These are phyloP conservation scores for Tricholoma matsutake DNA, from an alignment of 768 basidiomycete genomes.

Conservation along the genomic window DNA sequence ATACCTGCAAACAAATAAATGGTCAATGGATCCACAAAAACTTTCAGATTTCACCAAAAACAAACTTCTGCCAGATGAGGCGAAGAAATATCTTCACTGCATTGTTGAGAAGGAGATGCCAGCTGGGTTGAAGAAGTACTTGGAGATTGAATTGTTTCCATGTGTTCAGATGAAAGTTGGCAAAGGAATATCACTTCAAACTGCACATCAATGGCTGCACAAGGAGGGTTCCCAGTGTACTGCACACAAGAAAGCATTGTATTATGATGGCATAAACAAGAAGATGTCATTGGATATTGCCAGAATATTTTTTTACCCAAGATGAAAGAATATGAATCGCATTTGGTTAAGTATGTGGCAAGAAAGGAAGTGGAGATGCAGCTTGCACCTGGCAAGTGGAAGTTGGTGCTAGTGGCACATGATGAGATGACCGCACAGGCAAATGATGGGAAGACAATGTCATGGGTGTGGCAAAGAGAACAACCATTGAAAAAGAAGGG, in stretches of 20 bases:
- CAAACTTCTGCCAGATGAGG: slow-evolving; percentile 7
- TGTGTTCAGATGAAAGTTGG: slow-evolving; percentile 16
- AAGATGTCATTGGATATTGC: neutral
- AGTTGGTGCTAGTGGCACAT: neutral
- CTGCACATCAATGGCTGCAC: no score
- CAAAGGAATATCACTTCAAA: no score
- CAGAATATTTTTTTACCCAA: slow-evolving; percentile 12
- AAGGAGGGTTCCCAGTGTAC: slow-evolving; percentile 14
- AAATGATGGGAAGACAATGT: neutral
- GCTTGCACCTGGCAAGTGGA: neutral
- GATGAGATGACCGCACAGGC: slow-evolving; percentile 24
- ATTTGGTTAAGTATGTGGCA: neutral
- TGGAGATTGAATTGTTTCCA: neutral
- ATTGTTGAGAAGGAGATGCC: no score
- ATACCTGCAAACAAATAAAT: neutral
- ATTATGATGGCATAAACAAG: slow-evolving; percentile 28
- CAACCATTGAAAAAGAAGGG: neutral
- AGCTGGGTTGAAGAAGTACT: no score
- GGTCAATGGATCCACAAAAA: slow-evolving; percentile 20
- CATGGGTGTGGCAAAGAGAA: neutral
- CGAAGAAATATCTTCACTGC: neutral
- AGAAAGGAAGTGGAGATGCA: neutral
- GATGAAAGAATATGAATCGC: slow-evolving; percentile 11
- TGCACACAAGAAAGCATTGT: slow-evolving; percentile 21
- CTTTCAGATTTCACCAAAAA: slow-evolving; percentile 12